Percentiles rank a stretch among this genome's conserved stretches.
Conservation (phyloP, 108 stramenopile genomes). For the Chaetoceros tenuissimus region DNA sequence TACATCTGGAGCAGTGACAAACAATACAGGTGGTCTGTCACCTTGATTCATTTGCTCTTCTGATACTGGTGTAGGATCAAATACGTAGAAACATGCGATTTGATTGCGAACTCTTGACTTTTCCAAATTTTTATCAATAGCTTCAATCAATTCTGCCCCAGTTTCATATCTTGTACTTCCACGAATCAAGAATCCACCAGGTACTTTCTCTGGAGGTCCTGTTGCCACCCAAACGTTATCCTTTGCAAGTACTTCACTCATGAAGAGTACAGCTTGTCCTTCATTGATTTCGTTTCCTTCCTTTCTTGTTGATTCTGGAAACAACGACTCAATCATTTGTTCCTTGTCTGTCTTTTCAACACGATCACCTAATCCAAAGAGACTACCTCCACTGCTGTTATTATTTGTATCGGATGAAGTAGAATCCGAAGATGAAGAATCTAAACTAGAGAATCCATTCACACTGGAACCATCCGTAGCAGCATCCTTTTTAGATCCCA, state of each 20-base stretch:
- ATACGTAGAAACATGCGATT: constrained; percentile 46
- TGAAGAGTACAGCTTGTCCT: constrained; percentile 37
- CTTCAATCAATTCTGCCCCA: constrained; percentile 50
- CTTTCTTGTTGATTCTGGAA: constrained; percentile 60
- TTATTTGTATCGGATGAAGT: background rate
- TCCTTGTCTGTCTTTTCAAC: background rate
- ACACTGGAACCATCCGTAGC: background rate
- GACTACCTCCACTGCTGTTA: background rate
- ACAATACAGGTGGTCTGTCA: constrained; percentile 49
- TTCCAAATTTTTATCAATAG: constrained; percentile 48
- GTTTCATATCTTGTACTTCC: constrained; percentile 47
- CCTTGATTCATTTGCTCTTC: constrained; percentile 28
- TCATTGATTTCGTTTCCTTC: constrained; percentile 39
- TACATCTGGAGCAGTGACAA: constrained; percentile 52
- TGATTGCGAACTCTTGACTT: constrained; percentile 35
- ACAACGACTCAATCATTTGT: constrained; percentile 15
- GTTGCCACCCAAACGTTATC: constrained; percentile 34
- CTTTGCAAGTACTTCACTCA: constrained; percentile 47
- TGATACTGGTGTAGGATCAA: constrained; percentile 41
- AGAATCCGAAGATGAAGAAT: background rate
- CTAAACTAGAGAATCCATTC: background rate
- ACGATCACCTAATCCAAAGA: background rate
- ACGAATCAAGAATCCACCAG: constrained; percentile 52
- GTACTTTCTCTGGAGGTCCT: constrained; percentile 40
- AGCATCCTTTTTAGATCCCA: background rate